These are phyloP conservation scores for Heliamphora pulchella DNA, from an alignment of 179 eudicot genomes.

Conservation along the genomic window DNA sequence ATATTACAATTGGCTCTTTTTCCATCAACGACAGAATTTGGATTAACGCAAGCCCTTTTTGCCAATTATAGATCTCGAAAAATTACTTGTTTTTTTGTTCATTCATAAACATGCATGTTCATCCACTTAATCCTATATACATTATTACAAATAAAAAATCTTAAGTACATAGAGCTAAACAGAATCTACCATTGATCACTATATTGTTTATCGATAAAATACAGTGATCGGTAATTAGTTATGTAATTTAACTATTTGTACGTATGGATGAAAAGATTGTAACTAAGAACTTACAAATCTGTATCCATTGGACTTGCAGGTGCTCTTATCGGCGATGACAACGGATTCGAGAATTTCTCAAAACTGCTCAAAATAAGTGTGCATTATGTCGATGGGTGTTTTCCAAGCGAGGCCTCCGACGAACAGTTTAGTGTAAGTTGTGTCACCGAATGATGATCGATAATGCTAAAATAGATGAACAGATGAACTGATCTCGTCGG, in stretches of 20 bases:
- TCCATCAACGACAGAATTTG: constrained; percentile 84
- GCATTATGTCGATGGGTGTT: constrained; percentile 70
- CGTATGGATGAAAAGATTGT: background rate
- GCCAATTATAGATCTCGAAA: constrained; percentile 73
- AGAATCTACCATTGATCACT: no score
- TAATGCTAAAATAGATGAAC: constrained; percentile 39
- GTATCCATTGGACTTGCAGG: constrained; percentile 91
- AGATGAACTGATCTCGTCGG: no score
- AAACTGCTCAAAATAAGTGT: constrained; percentile 62
- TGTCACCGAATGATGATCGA: constrained; percentile 83
- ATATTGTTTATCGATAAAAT: no score
- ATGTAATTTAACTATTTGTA: background rate
- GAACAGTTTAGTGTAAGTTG: constrained; percentile 73
- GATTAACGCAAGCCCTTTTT: constrained; percentile 74
- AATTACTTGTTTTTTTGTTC: constrained; percentile 39
- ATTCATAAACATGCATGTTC: background rate
- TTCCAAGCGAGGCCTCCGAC: constrained; percentile 95
- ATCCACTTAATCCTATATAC: background rate
- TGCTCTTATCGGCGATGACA: constrained; percentile 65
- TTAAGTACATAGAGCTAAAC: background rate
- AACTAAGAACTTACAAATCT: constrained; percentile 62
- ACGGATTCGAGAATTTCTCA: constrained; percentile 93
- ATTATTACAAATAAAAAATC: background rate
- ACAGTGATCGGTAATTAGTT: no score
- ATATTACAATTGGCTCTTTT: constrained; percentile 89